Evolutionary conservation across 768 basidiomycete species (phyloP).

Genomic region (Podaxis sp.): DNA sequence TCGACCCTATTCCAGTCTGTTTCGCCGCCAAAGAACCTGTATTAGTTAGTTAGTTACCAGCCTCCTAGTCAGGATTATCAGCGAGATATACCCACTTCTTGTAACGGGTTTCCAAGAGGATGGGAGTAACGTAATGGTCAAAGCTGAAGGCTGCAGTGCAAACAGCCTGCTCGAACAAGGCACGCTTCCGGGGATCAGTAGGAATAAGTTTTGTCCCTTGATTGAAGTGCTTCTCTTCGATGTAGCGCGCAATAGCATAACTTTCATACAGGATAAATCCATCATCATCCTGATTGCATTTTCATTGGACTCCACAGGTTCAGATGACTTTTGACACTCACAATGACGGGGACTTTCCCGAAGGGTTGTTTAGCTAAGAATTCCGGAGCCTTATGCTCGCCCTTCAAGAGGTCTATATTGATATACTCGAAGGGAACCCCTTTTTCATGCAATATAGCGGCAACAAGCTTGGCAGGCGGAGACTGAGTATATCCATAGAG

Average conservation of each 20-base stretch:
- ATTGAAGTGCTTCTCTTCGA: constrained; percentile 43
- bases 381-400: constrained; percentile 39
- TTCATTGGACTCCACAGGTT: neutral
- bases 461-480: constrained; percentile 46
- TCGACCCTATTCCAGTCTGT: constrained; percentile 29
- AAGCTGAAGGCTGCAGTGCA: constrained; percentile 49
- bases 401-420: constrained; percentile 36
- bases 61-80: neutral
- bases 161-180: constrained; percentile 36
- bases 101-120: constrained; percentile 44
- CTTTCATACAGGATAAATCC: constrained; percentile 55
- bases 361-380: constrained; percentile 50
- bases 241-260: constrained; percentile 53
- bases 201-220: constrained; percentile 48
- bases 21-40: constrained; percentile 6
- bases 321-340: constrained; percentile 16
- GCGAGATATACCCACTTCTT: constrained; percentile 33
- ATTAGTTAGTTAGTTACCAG: neutral
- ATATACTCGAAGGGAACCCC: constrained; percentile 47
- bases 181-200: constrained; percentile 27
- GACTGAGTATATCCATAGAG: constrained; percentile 35
- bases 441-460: constrained; percentile 44
- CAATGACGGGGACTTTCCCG: constrained; percentile 54
- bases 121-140: constrained; percentile 28
- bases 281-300: constrained; percentile 42